A percentile compares a stretch with the other conserved stretches of the same genome.
These are phyloP conservation scores for Aeminium ludgeri DNA, from an alignment of 495 filamentous ascomycete species.

Conservation along the genomic window DNA sequence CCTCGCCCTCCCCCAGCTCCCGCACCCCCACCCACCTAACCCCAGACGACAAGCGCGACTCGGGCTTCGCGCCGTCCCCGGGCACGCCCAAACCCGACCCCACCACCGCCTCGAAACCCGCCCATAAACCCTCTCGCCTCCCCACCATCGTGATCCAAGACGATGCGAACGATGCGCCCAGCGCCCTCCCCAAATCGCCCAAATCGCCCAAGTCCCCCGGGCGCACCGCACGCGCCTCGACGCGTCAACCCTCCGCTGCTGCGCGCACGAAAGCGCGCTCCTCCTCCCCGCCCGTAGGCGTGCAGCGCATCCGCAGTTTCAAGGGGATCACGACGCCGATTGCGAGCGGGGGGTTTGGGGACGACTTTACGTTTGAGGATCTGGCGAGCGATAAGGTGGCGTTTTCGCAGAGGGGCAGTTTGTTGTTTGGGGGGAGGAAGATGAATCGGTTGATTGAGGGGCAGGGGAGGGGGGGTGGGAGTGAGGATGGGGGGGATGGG, in stretches of 20 bases:
- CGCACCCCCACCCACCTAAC: not conserved
- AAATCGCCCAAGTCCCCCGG: no score
- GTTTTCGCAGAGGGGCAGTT: constrained; percentile 48
- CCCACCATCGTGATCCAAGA: constrained; percentile 26
- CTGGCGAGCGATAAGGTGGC: constrained; percentile 34
- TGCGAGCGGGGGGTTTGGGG: constrained; percentile 36
- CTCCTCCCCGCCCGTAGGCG: not conserved
- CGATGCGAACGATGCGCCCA: constrained; percentile 4
- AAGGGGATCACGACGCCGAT: constrained; percentile 40
- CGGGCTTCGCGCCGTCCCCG: constrained; percentile 15
- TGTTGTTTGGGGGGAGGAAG: constrained; percentile 43
- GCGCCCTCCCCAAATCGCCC: constrained; percentile 1
- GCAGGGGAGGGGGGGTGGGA: constrained; percentile 4
- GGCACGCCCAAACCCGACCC: constrained; percentile 5
- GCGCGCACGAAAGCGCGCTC: not conserved
- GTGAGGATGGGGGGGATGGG: no score
- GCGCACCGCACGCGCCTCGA: no score
- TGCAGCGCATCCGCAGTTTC: constrained; percentile 23
- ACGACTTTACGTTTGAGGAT: constrained; percentile 26
- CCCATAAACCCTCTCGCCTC: constrained; percentile 14
- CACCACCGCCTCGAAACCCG: constrained; percentile 6
- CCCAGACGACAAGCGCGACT: constrained; percentile 17
- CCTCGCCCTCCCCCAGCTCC: not conserved
- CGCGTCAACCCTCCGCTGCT: no score
- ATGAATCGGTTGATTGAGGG: constrained; percentile 19